Evolutionary conservation across 202 grass and related monocot species (phyloP), one percentile per base, ranked within the genome.

Genomic region (Schoenoplectus tabernaemontani): DNA sequence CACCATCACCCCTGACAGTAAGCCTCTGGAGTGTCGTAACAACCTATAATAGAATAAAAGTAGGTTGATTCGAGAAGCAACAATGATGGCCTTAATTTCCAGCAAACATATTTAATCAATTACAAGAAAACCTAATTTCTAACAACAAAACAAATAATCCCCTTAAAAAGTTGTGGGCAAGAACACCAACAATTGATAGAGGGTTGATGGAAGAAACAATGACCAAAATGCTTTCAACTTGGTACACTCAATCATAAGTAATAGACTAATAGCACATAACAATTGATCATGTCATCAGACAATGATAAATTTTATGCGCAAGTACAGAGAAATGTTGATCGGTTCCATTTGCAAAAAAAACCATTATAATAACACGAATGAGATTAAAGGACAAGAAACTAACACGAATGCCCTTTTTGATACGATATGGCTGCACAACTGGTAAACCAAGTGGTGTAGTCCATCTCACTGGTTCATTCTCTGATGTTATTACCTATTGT

Each of bases 401-500:
- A 38, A 94, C 95, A 83, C 88, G 85, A 69, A 92, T 87, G 43
- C 87, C 84, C 77, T 97, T 92, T 81, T 78, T 88, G 86, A 87
- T 90, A 58, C 86, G 89, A 77, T 97, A 97, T 12, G 95, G 95
- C 64, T 97, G 94, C 84, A 97, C 94, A 87, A 97, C 95, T 71
- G 91, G 95, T 76, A 97, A 90, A 39, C 95, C 95, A 81, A 92
- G 89, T 64, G 91, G 86, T 76, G 91, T 94, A 7, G 87, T 97
- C 95, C 95, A 97, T 85, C 83, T 93, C 53, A 97, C 95, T 46
- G 91, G 91, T 64, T 94, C 84, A 76, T 97, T 92, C 82, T 86
- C 90, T 82, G 81, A 92, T 88, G 89, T 86, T 87, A 97, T 97
- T 74, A 97, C 83, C 95, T 97, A 72, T 80, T 64, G 74, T 62